These are phyloP conservation scores for Podosphaera xanthii DNA, from an alignment of 2,329 filamentous ascomycete genomes.

Conservation along the genomic window DNA sequence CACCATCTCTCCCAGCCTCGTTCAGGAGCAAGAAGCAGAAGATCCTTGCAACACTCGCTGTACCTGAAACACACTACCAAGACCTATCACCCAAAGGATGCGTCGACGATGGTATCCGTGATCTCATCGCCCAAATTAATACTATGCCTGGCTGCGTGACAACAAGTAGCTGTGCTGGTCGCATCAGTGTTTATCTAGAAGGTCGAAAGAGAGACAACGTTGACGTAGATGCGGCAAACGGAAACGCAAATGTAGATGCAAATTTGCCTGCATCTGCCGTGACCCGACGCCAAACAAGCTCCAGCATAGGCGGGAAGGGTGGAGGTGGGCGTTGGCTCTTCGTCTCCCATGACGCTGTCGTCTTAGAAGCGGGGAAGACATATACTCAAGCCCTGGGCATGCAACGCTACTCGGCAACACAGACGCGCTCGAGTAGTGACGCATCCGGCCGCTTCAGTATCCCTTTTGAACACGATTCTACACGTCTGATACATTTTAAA, in stretches of 20 bases:
- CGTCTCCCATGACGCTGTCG: constrained; percentile 59
- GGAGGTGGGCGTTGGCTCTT: constrained; percentile 68
- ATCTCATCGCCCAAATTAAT: constrained; percentile 64
- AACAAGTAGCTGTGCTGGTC: constrained; percentile 78
- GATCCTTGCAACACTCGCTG: constrained; percentile 47
- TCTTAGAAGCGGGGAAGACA: constrained; percentile 4
- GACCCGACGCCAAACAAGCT: constrained; percentile 15
- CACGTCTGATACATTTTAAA: constrained; percentile 57
- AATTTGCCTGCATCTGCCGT: no score
- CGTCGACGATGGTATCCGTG: constrained; percentile 55
- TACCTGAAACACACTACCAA: constrained; percentile 47
- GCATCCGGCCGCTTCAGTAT: not conserved
- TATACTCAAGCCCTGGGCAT: constrained; percentile 20
- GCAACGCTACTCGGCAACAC: constrained; percentile 4
- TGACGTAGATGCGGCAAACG: not conserved
- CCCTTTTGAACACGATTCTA: not conserved
- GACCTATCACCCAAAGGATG: constrained; percentile 79
- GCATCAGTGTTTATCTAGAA: constrained; percentile 74
- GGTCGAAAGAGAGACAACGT: constrained; percentile 27
- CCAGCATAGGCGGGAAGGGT: constrained; percentile 62
- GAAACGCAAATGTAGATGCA: not conserved
- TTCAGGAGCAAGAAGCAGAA: constrained; percentile 43
- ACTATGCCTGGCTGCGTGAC: constrained; percentile 53
- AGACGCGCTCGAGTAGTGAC: not conserved
- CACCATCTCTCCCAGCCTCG: constrained; percentile 7